phyloP scores from a whole-genome alignment of 225 moss, liverwort and hornwort genomes.

The Anthoceros angustus region DNA sequence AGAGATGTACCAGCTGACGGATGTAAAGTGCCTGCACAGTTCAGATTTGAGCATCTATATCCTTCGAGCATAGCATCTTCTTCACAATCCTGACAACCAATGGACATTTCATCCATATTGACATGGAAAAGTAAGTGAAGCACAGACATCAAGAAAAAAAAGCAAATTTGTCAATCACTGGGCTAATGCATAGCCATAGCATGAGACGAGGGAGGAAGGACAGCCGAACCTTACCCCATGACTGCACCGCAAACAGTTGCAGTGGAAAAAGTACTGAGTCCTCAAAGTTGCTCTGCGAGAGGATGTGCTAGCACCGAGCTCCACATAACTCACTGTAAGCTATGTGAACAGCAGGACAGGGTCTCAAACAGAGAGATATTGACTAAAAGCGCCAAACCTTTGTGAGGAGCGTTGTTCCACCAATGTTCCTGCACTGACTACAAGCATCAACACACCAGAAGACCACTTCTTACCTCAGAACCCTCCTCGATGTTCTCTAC shows the following conservation, averaged over 20 bases:
- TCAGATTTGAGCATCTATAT: conserved; percentile 42
- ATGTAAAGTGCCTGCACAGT: conserved; percentile 46
- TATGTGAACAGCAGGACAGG: conserved; percentile 5
- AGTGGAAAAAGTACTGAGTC: conserved; percentile 33
- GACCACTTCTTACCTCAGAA: conserved; percentile 41
- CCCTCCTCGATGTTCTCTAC: conserved; percentile 39
- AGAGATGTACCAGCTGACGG: conserved; percentile 27
- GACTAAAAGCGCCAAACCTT: conserved; percentile 10
- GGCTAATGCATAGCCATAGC: background rate
- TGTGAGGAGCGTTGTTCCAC: background rate
- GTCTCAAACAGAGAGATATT: background rate
- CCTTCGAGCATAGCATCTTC: conserved; percentile 84
- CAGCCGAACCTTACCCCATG: conserved; percentile 9
- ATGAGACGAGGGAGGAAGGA: background rate
- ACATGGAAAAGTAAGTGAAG: background rate
- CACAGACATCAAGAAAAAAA: background rate
- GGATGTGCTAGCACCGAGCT: conserved; percentile 28
- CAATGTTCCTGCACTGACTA: background rate
- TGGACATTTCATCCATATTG: background rate
- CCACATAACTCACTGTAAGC: conserved; percentile 33
- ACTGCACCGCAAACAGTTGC: conserved; percentile 24
- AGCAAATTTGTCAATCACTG: too few relatives aligned
- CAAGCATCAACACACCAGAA: background rate
- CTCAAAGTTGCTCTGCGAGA: conserved; percentile 28
- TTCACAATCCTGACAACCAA: conserved; percentile 11